phyloP scores from a whole-genome alignment of 1,139 yeast genomes.

The Hyphopichia burtonii region DNA sequence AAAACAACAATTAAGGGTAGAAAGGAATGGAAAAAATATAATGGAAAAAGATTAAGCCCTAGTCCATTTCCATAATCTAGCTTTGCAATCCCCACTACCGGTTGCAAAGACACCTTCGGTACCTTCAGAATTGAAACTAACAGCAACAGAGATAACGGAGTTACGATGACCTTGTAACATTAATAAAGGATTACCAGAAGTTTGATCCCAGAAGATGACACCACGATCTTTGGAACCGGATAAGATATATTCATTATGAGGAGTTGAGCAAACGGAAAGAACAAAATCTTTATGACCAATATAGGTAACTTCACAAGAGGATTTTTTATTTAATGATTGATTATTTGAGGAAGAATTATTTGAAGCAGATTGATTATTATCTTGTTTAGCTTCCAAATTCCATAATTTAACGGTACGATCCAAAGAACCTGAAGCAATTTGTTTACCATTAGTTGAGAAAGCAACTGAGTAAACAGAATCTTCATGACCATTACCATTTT shows the following conservation, averaged over 20 bases:
- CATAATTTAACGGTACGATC: conserved; percentile 96
- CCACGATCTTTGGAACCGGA: conserved; percentile 98
- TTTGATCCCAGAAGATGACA: conserved; percentile 95
- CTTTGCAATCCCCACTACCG: conserved; percentile 97
- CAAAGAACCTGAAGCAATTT: conserved; percentile 90
- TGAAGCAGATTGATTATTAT: conserved; percentile 33
- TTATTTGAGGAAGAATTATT: conserved; percentile 21
- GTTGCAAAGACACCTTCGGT: conserved; percentile 86
- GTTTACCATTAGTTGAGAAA: conserved; percentile 88
- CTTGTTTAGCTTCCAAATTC: conserved; percentile 72
- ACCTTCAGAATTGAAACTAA: conserved; percentile 71
- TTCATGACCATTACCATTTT: conserved; percentile 88
- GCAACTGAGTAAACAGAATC: conserved; percentile 96
- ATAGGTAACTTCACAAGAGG: conserved; percentile 87
- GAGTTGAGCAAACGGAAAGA: conserved; percentile 89
- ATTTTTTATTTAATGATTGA: conserved; percentile 26
- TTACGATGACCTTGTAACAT: conserved; percentile 98
- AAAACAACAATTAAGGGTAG: no score
- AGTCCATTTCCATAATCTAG: conserved; percentile 89
- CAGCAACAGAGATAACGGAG: conserved; percentile 93
- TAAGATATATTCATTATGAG: conserved; percentile 86
- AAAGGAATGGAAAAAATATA: no score
- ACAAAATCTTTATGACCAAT: conserved; percentile 97
- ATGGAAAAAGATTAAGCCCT: conserved; percentile 9
- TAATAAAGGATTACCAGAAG: conserved; percentile 86